Percentiles rank a stretch among this genome's conserved stretches.
These are phyloP conservation scores for Pontederia paniculata DNA, from an alignment of 176 grass and related monocot species.

Conservation along the genomic window DNA sequence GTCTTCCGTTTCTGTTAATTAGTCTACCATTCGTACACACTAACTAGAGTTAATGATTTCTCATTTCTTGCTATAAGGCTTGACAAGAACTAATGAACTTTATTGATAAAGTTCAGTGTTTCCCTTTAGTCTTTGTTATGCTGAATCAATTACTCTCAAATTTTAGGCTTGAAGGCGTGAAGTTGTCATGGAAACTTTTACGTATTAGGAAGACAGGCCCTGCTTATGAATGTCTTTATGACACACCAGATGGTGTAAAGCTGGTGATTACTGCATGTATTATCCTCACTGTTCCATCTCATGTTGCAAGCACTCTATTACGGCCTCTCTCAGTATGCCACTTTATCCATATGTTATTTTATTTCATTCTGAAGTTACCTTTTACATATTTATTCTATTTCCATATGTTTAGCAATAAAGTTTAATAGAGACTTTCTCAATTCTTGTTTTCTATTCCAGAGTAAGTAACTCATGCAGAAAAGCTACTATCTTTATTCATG, in stretches of 20 bases:
- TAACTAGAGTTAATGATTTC: too few relatives aligned
- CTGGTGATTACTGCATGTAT: constrained; percentile 67
- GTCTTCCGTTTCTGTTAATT: too few relatives aligned
- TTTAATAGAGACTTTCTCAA: too few relatives aligned
- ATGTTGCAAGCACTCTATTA: constrained; percentile 71
- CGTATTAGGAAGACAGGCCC: constrained; percentile 72
- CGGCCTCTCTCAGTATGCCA: constrained; percentile 86
- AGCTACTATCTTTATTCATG: too few relatives aligned
- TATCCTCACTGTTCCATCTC: constrained; percentile 79
- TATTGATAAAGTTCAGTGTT: too few relatives aligned
- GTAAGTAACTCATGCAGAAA: too few relatives aligned
- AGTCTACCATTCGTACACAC: too few relatives aligned
- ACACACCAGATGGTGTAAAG: constrained; percentile 60
- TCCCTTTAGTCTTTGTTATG: neutral
- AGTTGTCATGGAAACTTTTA: constrained; percentile 81
- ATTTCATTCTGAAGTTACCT: neutral
- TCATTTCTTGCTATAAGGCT: too few relatives aligned
- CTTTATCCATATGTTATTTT: neutral
- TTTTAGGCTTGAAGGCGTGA: constrained; percentile 77
- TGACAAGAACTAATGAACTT: too few relatives aligned
- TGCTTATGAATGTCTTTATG: constrained; percentile 65
- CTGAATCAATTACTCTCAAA: constrained; percentile 8
- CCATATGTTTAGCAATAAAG: too few relatives aligned
- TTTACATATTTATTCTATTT: too few relatives aligned
- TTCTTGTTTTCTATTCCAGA: too few relatives aligned